These are phyloP conservation scores for Collybia sordida DNA, from an alignment of 768 basidiomycete genomes.

Conservation along the genomic window DNA sequence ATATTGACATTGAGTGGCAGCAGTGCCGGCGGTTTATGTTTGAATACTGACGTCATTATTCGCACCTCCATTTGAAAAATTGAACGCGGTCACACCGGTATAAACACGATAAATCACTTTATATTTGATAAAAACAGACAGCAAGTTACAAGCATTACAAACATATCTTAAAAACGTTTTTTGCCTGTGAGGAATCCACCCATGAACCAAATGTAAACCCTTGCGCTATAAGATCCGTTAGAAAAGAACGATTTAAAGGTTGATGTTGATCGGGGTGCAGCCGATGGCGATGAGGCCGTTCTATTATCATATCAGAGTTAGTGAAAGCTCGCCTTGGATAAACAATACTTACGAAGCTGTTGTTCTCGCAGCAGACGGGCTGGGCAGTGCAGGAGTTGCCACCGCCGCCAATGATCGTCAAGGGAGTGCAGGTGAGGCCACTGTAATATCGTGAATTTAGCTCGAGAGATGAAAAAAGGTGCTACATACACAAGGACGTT, in stretches of 20 bases:
- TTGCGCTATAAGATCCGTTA: too few species aligned
- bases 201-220: too few species aligned
- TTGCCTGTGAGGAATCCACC: too few species aligned
- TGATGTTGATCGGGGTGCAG: slow-evolving; percentile 35
- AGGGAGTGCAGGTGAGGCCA: slow-evolving; percentile 31
- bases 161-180: too few species aligned
- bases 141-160: too few species aligned
- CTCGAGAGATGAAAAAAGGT: background rate
- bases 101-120: too few species aligned
- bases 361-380: slow-evolving; percentile 37
- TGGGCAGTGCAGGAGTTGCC: slow-evolving; percentile 28
- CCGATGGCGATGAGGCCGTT: slow-evolving; percentile 35
- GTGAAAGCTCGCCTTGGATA: background rate
- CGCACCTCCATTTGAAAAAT: too few species aligned
- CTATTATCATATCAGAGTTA: slow-evolving; percentile 13
- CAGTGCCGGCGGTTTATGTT: too few species aligned
- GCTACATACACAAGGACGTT: slow-evolving; percentile 24
- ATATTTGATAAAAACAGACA: too few species aligned
- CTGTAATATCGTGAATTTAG: slow-evolving; percentile 6
- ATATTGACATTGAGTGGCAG: too few species aligned
- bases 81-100: too few species aligned
- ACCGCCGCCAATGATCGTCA: slow-evolving; percentile 22
- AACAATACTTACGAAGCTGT: slow-evolving; percentile 29
- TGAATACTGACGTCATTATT: too few species aligned
- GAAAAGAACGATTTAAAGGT: slow-evolving; percentile 17